A percentile compares a stretch with the other conserved stretches of the same genome.
Conservation (phyloP, 1,139 yeast genomes). For the Debaryomycetaceae sp. region DNA sequence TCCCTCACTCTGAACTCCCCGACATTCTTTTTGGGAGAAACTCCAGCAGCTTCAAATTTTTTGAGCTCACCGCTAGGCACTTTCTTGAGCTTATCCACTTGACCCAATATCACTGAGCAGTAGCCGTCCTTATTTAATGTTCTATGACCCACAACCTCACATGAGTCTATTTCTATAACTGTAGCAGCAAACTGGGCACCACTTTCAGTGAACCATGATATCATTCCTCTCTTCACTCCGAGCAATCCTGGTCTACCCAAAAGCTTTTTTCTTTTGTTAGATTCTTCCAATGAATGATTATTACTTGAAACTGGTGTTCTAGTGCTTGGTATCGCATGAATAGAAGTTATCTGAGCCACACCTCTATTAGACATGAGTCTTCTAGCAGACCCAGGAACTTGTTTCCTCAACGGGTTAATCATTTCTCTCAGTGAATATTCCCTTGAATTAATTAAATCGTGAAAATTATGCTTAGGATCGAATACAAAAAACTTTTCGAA, state of each 20-base stretch:
- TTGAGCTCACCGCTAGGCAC: slow-evolving; percentile 65
- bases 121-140: slow-evolving; percentile 72
- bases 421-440: not conserved
- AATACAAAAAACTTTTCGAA: not conserved
- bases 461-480: not conserved
- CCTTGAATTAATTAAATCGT: not conserved
- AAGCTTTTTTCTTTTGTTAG: slow-evolving; percentile 63
- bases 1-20: slow-evolving; percentile 78
- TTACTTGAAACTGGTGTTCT: slow-evolving; percentile 41
- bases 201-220: slow-evolving; percentile 67
- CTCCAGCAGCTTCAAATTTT: slow-evolving; percentile 77
- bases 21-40: slow-evolving; percentile 75
- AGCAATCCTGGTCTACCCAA: slow-evolving; percentile 79
- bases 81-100: slow-evolving; percentile 66
- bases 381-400: not conserved
- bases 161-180: slow-evolving; percentile 79
- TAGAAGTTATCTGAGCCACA: slow-evolving; percentile 52
- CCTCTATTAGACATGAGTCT: slow-evolving; percentile 22
- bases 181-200: slow-evolving; percentile 81
- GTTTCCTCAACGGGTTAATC: not conserved
- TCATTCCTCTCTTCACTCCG: slow-evolving; percentile 87
- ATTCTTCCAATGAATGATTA: slow-evolving; percentile 55
- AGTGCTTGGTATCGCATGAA: slow-evolving; percentile 50
- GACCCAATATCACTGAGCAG: slow-evolving; percentile 86
- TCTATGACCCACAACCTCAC: slow-evolving; percentile 78